A percentile compares a stretch with the other conserved stretches of the same genome.
Conservation (phyloP, 2,329 filamentous ascomycete species). For the Exophiala calicioides region DNA sequence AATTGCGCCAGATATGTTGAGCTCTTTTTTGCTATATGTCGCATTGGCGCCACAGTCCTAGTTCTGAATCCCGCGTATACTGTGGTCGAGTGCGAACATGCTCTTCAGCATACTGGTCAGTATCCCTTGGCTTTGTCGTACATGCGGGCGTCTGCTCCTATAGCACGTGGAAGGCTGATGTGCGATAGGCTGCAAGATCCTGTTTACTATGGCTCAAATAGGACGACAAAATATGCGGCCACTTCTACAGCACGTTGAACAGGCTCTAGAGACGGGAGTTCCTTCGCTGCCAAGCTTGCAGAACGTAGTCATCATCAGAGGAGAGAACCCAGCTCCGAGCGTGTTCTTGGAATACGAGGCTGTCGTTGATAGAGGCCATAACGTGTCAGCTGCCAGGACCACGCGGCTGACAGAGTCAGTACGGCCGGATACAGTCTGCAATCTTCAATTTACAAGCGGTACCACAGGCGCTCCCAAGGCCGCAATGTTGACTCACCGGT, state of each 20-base stretch:
- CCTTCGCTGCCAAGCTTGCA: background rate
- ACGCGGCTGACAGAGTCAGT: constrained; percentile 1
- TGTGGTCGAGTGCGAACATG: constrained; percentile 68
- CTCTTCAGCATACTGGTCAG: constrained; percentile 67
- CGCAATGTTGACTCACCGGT: constrained; percentile 72
- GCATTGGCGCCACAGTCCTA: constrained; percentile 67
- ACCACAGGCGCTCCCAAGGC: constrained; percentile 73
- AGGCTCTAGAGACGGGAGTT: constrained; percentile 40
- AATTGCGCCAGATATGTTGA: constrained; percentile 61
- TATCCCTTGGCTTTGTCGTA: constrained; percentile 6
- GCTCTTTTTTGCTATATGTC: constrained; percentile 70
- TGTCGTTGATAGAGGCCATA: constrained; percentile 61
- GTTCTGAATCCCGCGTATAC: constrained; percentile 84
- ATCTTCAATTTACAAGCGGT: too few relatives aligned
- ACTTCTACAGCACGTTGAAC: constrained; percentile 58
- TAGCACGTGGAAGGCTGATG: background rate
- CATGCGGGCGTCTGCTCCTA: background rate
- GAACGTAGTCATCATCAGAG: background rate
- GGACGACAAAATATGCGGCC: constrained; percentile 64
- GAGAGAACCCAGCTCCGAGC: background rate
- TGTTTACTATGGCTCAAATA: constrained; percentile 73
- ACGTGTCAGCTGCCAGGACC: constrained; percentile 39
- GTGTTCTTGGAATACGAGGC: constrained; percentile 46
- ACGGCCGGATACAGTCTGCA: constrained; percentile 57
- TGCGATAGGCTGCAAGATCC: constrained; percentile 62